Evolutionary conservation across 768 basidiomycete genomes (phyloP).

Genomic region (Termitomyces eurrhizus): DNA sequence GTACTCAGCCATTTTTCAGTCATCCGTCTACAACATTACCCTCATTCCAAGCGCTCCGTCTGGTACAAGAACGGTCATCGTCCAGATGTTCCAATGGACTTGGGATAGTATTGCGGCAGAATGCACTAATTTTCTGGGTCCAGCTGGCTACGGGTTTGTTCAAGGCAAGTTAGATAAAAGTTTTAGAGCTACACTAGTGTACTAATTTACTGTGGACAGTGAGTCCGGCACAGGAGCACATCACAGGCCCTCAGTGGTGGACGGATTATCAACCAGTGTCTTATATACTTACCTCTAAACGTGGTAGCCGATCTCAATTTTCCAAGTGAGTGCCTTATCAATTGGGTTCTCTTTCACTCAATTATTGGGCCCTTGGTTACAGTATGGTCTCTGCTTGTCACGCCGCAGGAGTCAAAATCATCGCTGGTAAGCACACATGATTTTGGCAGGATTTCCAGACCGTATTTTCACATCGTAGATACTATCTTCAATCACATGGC

Average conservation of each 20-base stretch:
- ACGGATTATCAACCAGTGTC: conserved; percentile 72
- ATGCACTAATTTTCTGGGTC: conserved; percentile 63
- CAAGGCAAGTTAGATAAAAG: conserved; percentile 43
- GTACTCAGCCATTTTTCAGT: conserved; percentile 3
- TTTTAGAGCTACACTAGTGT: not conserved
- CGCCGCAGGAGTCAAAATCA: conserved; percentile 52
- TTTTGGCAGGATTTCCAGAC: too few species aligned
- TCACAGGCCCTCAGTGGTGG: conserved; percentile 64
- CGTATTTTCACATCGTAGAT: conserved; percentile 25
- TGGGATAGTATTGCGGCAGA: conserved; percentile 59
- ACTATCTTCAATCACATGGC: conserved; percentile 70
- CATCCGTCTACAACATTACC: conserved; percentile 6
- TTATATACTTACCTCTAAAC: conserved; percentile 62
- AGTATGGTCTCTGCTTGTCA: conserved; percentile 51
- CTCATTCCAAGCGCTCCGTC: conserved; percentile 19
- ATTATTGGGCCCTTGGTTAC: not conserved
- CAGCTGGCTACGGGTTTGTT: conserved; percentile 67
- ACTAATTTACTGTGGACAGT: conserved; percentile 21
- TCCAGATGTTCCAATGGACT: conserved; percentile 71
- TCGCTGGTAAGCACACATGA: conserved; percentile 34
- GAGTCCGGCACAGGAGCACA: conserved; percentile 55
- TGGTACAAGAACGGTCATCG: conserved; percentile 47
- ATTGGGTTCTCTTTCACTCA: not conserved
- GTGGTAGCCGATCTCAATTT: conserved; percentile 54
- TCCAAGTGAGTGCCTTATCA: conserved; percentile 22